Evolutionary conservation across 805 yeast species (phyloP), one percentile per base, ranked within the genome.

Genomic region (Starmerella riodocensis): DNA sequence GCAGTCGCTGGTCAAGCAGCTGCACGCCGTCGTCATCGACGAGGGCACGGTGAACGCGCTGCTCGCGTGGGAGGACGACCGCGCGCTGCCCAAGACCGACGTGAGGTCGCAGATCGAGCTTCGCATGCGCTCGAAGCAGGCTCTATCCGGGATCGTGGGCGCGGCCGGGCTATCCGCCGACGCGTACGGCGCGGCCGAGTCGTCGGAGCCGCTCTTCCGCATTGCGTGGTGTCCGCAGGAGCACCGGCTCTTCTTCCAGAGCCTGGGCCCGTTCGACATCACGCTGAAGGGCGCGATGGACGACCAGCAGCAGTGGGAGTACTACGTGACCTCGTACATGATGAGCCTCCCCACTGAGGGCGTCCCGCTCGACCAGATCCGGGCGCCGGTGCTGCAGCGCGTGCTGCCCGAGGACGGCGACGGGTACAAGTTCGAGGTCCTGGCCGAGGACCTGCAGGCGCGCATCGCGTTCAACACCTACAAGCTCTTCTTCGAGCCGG

Each of bases 311-410:
- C 73, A 73, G 53, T 91, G 94, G 80, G 86, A 84, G 56, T 88
- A 91, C 63, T 91, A 91, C 56, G 70, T 91, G 36, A 88, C 97
- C 0, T 81, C 93, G 31, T 91, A 80, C 58, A 73, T 86, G 31
- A 79, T 91, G 81, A 79, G 94, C 3, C 93, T 84, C 53, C 97
- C 98, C 28, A 91, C 99, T 2, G 99, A 91, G 59, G 97, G 97
- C 23, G 79, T 91, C 14, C 76, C 84, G 14, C 73, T 82, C 16
- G 75, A 79, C 31, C 75, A 74, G 49, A 70, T 91, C 40, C 70
- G 71, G 46, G 66, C 83, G 59, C 97, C 97, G 20, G 80, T 88
- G 59, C 63, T 82, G 48, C 78, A 74, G 50, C 57, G 68, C 20
- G 50, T 60, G 29, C 40, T 63, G 29, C 52, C 52, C 26, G 57